Evolutionary conservation across 148 eudicot species (phyloP).

Genomic region (Drosera capensis): DNA sequence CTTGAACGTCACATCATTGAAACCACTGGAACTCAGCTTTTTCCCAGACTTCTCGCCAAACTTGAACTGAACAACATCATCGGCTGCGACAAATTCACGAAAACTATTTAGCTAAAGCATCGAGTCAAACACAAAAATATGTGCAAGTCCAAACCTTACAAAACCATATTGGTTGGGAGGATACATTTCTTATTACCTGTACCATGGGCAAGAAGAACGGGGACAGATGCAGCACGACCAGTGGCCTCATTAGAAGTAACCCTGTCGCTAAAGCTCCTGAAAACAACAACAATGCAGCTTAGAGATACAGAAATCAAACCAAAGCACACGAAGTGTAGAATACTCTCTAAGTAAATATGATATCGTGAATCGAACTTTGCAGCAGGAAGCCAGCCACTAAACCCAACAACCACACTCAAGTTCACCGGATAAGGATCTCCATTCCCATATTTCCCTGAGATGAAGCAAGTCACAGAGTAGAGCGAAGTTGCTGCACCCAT

Average conservation of each 20-base stretch:
- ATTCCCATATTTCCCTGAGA: constrained; percentile 46
- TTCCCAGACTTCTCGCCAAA: constrained; percentile 69
- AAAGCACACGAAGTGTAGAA: not conserved
- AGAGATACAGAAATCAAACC: constrained; percentile 1
- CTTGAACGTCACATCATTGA: constrained; percentile 57
- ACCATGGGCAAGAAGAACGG: constrained; percentile 84
- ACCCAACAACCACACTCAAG: constrained; percentile 68
- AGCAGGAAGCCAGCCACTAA: constrained; percentile 96
- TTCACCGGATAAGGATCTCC: constrained; percentile 43
- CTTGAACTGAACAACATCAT: constrained; percentile 66
- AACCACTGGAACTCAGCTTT: constrained; percentile 43
- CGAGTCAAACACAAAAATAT: not conserved
- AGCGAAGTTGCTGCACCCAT: constrained; percentile 94
- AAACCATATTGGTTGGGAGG: not conserved
- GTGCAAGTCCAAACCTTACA: not conserved
- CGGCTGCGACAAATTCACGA: constrained; percentile 59
- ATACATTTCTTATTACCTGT: constrained; percentile 31
- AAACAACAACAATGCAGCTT: constrained; percentile 2
- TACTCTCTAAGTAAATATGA: not conserved
- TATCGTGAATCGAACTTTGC: constrained; percentile 41
- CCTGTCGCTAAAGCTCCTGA: constrained; percentile 41
- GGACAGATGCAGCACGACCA: constrained; percentile 62
- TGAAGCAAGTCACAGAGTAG: constrained; percentile 58
- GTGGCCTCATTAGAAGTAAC: constrained; percentile 43
- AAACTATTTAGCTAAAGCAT: too few relatives aligned